These are phyloP conservation scores for Suhomyces xylopsoci DNA, from an alignment of 805 yeast genomes.

Conservation along the genomic window DNA sequence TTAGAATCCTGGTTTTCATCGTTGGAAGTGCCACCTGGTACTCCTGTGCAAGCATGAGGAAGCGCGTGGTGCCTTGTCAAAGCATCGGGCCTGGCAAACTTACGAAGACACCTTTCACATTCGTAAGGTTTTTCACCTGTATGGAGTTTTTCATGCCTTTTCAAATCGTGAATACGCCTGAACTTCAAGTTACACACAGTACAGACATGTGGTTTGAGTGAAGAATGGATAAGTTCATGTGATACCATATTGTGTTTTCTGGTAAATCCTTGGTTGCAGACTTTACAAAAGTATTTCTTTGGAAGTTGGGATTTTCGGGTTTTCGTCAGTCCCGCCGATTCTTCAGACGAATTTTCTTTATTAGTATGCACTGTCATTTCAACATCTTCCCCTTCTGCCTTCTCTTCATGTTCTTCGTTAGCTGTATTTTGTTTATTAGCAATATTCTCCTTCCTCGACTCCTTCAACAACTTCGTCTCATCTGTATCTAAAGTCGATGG, in stretches of 20 bases:
- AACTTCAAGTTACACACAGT: slow-evolving; percentile 58
- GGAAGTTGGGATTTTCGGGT: slow-evolving; percentile 1
- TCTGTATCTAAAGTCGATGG: neutral
- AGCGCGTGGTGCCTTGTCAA: slow-evolving; percentile 61
- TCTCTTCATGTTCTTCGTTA: no score
- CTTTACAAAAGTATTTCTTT: slow-evolving; percentile 49
- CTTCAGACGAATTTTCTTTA: neutral
- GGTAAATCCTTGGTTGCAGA: slow-evolving; percentile 63
- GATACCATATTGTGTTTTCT: slow-evolving; percentile 73
- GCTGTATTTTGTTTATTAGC: neutral
- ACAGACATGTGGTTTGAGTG: slow-evolving; percentile 63
- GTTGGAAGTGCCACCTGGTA: neutral
- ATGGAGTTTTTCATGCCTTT: slow-evolving; percentile 71
- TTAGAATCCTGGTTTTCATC: neutral
- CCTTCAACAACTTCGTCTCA: neutral
- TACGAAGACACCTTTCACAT: slow-evolving; percentile 59
- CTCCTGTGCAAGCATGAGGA: slow-evolving; percentile 31
- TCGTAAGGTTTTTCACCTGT: slow-evolving; percentile 69
- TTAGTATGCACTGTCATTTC: neutral
- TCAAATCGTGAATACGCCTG: slow-evolving; percentile 72
- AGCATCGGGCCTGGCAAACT: slow-evolving; percentile 76
- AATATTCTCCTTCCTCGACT: neutral
- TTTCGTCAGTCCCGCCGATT: neutral
- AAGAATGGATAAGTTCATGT: slow-evolving; percentile 66
- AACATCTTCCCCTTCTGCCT: no score